phyloP scores from a whole-genome alignment of 73 alveolate genomes.

The Vitrella brassicaformis region DNA sequence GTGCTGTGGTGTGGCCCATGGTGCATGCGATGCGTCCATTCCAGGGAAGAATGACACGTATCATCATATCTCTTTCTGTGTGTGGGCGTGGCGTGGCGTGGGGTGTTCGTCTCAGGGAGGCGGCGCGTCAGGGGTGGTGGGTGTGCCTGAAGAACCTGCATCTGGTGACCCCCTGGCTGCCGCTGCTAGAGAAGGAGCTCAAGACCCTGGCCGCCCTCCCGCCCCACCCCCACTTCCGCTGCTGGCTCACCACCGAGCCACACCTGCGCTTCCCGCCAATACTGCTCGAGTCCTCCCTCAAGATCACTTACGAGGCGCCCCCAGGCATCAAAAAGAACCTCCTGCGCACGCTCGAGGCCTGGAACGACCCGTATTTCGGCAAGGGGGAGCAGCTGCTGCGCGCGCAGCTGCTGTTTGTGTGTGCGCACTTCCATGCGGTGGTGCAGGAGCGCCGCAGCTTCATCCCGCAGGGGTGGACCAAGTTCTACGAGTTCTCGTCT shows the following conservation, averaged over 20 bases:
- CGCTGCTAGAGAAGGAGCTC: constrained; percentile 89
- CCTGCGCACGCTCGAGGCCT: constrained; percentile 74
- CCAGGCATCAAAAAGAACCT: constrained; percentile 98
- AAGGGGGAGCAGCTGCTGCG: constrained; percentile 56
- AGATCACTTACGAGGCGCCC: constrained; percentile 98
- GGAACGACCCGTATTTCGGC: neutral
- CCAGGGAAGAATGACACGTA: neutral
- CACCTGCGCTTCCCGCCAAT: constrained; percentile 97
- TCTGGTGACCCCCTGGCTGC: constrained; percentile 96
- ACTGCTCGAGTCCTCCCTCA: constrained; percentile 85
- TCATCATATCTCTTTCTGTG: neutral
- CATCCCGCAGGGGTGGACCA: constrained; percentile 99
- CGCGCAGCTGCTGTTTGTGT: constrained; percentile 81
- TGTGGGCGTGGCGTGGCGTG: neutral
- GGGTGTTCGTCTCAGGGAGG: constrained; percentile 50
- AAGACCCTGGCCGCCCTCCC: constrained; percentile 49
- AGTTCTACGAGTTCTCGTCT: constrained; percentile 97
- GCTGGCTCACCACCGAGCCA: constrained; percentile 98
- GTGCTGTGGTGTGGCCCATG: too few species aligned
- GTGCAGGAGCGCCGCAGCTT: constrained; percentile 97
- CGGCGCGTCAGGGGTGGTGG: constrained; percentile 98
- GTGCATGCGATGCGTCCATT: too few species aligned
- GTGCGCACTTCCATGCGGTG: constrained; percentile 98
- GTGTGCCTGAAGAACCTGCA: constrained; percentile 95
- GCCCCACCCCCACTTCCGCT: constrained; percentile 92